phyloP scores from a whole-genome alignment of 352 stramenopile species.

The Phytophthora fragariae region DNA sequence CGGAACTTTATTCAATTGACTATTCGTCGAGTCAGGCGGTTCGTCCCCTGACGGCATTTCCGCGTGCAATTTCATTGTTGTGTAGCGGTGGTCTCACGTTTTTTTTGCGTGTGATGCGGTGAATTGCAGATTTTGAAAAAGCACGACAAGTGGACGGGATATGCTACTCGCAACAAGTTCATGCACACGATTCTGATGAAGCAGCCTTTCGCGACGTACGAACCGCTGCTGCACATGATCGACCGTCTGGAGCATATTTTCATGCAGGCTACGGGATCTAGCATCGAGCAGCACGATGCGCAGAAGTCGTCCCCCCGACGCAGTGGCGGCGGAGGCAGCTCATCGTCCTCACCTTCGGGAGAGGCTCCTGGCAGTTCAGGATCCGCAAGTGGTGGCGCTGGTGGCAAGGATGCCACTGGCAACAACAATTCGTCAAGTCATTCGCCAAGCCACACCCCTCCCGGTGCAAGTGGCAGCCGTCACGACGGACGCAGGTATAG shows the following conservation, averaged over 20 bases:
- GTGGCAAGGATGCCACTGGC: conserved; percentile 12
- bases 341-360: conserved; percentile 34
- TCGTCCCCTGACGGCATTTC: conserved; percentile 24
- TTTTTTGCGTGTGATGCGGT: conserved; percentile 2
- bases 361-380: conserved; percentile 18
- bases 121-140: conserved; percentile 84
- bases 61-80: not conserved
- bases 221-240: conserved; percentile 88
- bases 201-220: conserved; percentile 88
- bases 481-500: conserved; percentile 37
- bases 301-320: conserved; percentile 58
- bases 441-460: conserved; percentile 45
- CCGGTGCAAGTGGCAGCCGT: conserved; percentile 27
- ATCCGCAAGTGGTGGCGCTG: conserved; percentile 10
- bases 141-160: conserved; percentile 93
- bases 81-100: conserved; percentile 7
- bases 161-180: conserved; percentile 91
- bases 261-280: conserved; percentile 87
- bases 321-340: conserved; percentile 37
- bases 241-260: conserved; percentile 89
- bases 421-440: conserved; percentile 31
- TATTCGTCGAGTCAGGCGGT: conserved; percentile 20
- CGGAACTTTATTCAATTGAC: conserved; percentile 3
- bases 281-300: conserved; percentile 86
- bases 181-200: conserved; percentile 92